Percentiles rank a stretch among this genome's conserved stretches.
These are phyloP conservation scores for Hypocreales sp. DNA, from an alignment of 2,329 filamentous ascomycete species.

Conservation along the genomic window DNA sequence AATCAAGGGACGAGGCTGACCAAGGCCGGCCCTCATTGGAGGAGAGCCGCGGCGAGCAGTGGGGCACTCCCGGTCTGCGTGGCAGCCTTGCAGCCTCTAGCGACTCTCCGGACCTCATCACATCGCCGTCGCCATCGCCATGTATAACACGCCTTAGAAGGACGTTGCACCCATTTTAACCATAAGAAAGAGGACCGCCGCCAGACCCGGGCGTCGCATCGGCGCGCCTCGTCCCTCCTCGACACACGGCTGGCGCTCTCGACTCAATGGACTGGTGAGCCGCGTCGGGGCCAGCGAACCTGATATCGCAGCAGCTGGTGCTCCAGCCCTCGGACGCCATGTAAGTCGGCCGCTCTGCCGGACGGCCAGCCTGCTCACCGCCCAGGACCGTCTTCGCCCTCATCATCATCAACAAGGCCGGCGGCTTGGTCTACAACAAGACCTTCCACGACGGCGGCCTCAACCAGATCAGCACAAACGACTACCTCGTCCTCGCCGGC, in stretches of 20 bases:
- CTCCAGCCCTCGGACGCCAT: neutral
- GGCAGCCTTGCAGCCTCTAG: no score
- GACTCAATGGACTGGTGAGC: conserved; percentile 5
- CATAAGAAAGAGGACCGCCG: no score
- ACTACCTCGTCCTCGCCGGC: conserved; percentile 90
- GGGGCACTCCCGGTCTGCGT: no score
- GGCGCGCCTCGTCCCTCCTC: conserved; percentile 1
- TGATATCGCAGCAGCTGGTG: neutral
- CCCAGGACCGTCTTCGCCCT: conserved; percentile 83
- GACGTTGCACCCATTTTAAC: no score
- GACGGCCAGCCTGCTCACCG: neutral
- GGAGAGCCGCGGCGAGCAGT: no score
- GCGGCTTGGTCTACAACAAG: conserved; percentile 89
- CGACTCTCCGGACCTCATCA: no score
- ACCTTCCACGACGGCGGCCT: conserved; percentile 77
- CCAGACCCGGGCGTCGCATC: no score
- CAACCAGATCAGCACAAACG: conserved; percentile 81
- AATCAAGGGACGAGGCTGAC: no score
- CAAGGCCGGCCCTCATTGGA: no score
- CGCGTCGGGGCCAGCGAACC: conserved; percentile 3
- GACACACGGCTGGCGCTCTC: conserved; percentile 3
- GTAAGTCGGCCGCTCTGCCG: no score
- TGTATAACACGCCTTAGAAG: no score
- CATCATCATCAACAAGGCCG: conserved; percentile 97
- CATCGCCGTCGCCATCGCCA: no score